Base-by-base conservation (phyloP, 2,329 filamentous ascomycete species). In the Amauroascus verrucosus region DNA sequence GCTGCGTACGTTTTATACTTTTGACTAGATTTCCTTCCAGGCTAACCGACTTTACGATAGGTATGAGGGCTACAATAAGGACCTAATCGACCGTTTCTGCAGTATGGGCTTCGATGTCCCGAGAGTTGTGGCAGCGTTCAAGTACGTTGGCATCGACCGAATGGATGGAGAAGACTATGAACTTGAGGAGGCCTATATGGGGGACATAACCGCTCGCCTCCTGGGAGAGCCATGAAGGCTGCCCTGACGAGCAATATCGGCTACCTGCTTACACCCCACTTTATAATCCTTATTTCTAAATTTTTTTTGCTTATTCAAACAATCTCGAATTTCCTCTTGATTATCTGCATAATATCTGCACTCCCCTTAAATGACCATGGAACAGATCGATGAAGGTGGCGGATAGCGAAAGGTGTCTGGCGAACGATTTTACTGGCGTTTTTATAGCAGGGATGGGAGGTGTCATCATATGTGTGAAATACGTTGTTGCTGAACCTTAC, bases 61-160 rank as follows among this genome's bases (percentile, higher is more conserved):
- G 57, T 96, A 95, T 65, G 80, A 85, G 59, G 91, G 93, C 1
- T 97, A 95, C 70, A 90, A 89, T 70, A 85, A 84, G 63, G 79
- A 85, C 30, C 76, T 96, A 38, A 81, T 97, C 59, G 83, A 93
- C 63, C 80, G 85, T 3, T 97, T 97, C 62, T 82, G 86, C 14
- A 80, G 76, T 62, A 97, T 97, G 91, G 91, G 91, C 9, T 97
- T 97, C 62, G 83, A 88, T 54, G 79, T 95, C 1, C 86, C 90
- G 47, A 77, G 80, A n/a, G 88, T 97, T 1, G 88, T 96, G 0
- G 79, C 85, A 8, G 87, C 88, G 0, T 95, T 96, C 63, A 77
- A 84, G 50, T 86, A 79, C 56, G 83, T 93, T 6, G 86, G 87
- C 5, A 90, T 95, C 60, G 86, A 91, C 58, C 80, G 80, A 16